Conservation (phyloP, 345 rosid species). For the Bretschneidera sinensis region DNA sequence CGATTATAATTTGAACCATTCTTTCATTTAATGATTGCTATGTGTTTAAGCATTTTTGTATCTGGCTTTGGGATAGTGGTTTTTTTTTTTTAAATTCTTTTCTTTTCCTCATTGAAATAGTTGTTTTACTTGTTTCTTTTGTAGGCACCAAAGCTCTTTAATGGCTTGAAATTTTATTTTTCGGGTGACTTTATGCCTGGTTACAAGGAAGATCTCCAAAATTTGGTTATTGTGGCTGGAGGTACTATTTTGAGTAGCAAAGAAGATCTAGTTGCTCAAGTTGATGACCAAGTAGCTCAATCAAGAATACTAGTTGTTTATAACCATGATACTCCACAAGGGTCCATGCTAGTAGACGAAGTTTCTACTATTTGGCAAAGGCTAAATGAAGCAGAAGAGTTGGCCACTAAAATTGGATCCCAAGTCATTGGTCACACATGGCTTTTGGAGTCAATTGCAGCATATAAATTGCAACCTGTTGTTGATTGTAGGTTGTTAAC, state of each 20-base stretch:
- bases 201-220: slow-evolving; percentile 63
- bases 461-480: slow-evolving; percentile 48
- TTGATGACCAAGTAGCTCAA: slow-evolving; percentile 9
- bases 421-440: slow-evolving; percentile 61
- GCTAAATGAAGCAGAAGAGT: slow-evolving; percentile 55
- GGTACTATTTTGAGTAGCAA: slow-evolving; percentile 48
- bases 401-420: slow-evolving; percentile 47
- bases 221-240: slow-evolving; percentile 54
- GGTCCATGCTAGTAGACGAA: slow-evolving; percentile 62
- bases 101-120: background rate
- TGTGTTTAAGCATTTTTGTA: background rate
- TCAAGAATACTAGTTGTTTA: slow-evolving; percentile 47
- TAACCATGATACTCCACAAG: slow-evolving; percentile 57
- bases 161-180: slow-evolving; percentile 54
- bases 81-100: background rate
- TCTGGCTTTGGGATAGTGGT: background rate
- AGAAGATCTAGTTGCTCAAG: slow-evolving; percentile 30
- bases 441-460: slow-evolving; percentile 80
- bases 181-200: slow-evolving; percentile 50
- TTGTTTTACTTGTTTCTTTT: slow-evolving; percentile 9
- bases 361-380: slow-evolving; percentile 67
- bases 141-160: slow-evolving; percentile 74
- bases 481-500: too few species aligned
- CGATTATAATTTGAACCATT: background rate
- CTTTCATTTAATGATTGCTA: background rate